A percentile compares a stretch with the other conserved stretches of the same genome.
These are phyloP conservation scores for Cronartium quercuum DNA, from an alignment of 1,284 basidiomycete species.

Conservation along the genomic window DNA sequence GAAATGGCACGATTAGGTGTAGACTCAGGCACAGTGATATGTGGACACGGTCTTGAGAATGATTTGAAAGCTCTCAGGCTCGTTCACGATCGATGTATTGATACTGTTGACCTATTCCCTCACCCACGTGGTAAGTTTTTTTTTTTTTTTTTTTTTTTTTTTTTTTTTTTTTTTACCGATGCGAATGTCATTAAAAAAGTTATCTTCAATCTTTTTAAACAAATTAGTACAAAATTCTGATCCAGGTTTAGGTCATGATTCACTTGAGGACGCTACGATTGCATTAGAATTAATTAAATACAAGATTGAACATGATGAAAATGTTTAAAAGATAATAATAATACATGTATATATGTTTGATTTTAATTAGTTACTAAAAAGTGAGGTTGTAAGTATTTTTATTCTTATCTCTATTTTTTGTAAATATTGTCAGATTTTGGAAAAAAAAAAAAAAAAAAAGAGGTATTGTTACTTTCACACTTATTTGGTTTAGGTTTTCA, in stretches of 20 bases:
- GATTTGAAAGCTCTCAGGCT: slow-evolving; percentile 79
- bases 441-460: no score
- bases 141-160: neutral
- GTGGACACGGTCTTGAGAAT: slow-evolving; percentile 66
- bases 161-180: slow-evolving; percentile 5
- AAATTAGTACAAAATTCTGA: slow-evolving; percentile 8
- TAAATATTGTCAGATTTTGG: no score
- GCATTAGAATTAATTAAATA: slow-evolving; percentile 9
- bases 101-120: slow-evolving; percentile 56
- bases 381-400: no score
- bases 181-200: slow-evolving; percentile 14
- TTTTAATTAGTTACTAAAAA: no score
- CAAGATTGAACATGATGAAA: slow-evolving; percentile 8
- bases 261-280: slow-evolving; percentile 8
- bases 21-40: slow-evolving; percentile 68
- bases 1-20: slow-evolving; percentile 63
- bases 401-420: no score
- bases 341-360: no score
- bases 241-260: neutral
- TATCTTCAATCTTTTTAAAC: slow-evolving; percentile 1
- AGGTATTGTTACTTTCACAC: no score
- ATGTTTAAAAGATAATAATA: no score
- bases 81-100: slow-evolving; percentile 70
- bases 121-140: slow-evolving; percentile 2
- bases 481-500: no score